Evolutionary conservation across 2,329 filamentous ascomycete genomes (phyloP).

Genomic region (Claviceps pusilla): DNA sequence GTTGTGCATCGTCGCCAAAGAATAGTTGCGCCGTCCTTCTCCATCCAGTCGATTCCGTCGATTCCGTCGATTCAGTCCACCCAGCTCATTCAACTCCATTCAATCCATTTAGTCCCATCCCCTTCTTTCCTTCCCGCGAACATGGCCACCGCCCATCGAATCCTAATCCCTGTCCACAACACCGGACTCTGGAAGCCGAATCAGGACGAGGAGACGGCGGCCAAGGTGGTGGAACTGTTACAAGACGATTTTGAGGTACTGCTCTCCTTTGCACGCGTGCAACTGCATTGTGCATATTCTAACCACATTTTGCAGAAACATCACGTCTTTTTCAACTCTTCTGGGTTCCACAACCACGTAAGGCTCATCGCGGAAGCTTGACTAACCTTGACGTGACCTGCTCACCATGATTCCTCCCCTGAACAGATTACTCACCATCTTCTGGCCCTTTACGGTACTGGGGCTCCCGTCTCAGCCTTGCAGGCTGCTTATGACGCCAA

Average conservation of each 20-base stretch:
- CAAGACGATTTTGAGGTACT: conserved; percentile 56
- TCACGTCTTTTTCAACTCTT: conserved; percentile 67
- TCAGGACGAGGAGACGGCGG: conserved; percentile 43
- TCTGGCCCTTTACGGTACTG: conserved; percentile 61
- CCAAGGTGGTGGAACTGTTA: conserved; percentile 49
- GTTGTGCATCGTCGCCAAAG: neutral
- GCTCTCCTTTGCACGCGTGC: neutral
- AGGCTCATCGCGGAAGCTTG: neutral
- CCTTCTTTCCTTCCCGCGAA: neutral
- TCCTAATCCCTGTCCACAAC: conserved; percentile 32
- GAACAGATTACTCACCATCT: conserved; percentile 54
- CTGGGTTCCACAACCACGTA: conserved; percentile 71
- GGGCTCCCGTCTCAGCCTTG: conserved; percentile 45
- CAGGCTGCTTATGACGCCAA: conserved; percentile 51
- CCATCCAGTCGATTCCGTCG: neutral
- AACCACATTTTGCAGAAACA: conserved; percentile 25
- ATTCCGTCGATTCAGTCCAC: neutral
- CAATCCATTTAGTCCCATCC: too few species aligned
- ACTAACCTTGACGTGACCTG: neutral
- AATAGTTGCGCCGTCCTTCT: neutral
- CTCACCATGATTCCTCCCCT: neutral
- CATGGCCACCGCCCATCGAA: conserved; percentile 33
- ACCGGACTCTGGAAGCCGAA: conserved; percentile 33
- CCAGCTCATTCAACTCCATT: neutral
- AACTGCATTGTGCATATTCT: too few species aligned